These are phyloP conservation scores for Lecanosticta acicola DNA, from an alignment of 2,329 filamentous ascomycete genomes.

Conservation along the genomic window DNA sequence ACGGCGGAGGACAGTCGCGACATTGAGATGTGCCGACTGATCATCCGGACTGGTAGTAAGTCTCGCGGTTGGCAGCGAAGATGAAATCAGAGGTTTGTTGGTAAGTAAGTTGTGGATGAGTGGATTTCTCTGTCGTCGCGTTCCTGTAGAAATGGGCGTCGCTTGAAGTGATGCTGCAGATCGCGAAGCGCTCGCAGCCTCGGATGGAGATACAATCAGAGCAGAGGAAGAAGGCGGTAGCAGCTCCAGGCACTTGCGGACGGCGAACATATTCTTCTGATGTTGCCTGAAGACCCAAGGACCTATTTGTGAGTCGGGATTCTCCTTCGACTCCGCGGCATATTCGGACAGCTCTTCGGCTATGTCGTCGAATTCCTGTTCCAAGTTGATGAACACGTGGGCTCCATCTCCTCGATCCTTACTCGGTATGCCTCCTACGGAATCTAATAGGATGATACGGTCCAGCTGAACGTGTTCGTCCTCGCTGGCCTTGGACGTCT, in stretches of 20 bases:
- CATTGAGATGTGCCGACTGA: slow-evolving; percentile 30
- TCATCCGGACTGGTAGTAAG: slow-evolving; percentile 37
- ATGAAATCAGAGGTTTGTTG: slow-evolving; percentile 87
- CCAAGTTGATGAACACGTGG: slow-evolving; percentile 86
- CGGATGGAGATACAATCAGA: slow-evolving; percentile 77
- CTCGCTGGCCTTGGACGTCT: neutral
- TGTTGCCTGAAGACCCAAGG: slow-evolving; percentile 41
- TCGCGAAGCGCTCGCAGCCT: slow-evolving; percentile 61
- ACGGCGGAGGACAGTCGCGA: slow-evolving; percentile 76
- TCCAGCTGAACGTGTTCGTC: slow-evolving; percentile 50
- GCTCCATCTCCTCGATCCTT: slow-evolving; percentile 54
- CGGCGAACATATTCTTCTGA: slow-evolving; percentile 67
- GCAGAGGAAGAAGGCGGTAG: slow-evolving; percentile 81
- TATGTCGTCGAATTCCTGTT: slow-evolving; percentile 76
- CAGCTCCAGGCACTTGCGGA: slow-evolving; percentile 64
- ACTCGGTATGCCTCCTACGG: slow-evolving; percentile 75
- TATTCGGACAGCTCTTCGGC: slow-evolving; percentile 46
- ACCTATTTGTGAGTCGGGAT: slow-evolving; percentile 17
- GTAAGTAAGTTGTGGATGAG: slow-evolving; percentile 94
- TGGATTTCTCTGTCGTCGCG: slow-evolving; percentile 66
- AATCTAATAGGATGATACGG: slow-evolving; percentile 81
- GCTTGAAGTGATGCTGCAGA: slow-evolving; percentile 18
- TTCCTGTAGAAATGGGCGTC: slow-evolving; percentile 35
- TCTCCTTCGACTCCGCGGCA: slow-evolving; percentile 12
- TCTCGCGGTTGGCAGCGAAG: slow-evolving; percentile 73